A percentile compares a stretch with the other conserved stretches of the same genome.
Conservation (phyloP, 2,329 filamentous ascomycete species). For the Ilyonectria sp. region DNA sequence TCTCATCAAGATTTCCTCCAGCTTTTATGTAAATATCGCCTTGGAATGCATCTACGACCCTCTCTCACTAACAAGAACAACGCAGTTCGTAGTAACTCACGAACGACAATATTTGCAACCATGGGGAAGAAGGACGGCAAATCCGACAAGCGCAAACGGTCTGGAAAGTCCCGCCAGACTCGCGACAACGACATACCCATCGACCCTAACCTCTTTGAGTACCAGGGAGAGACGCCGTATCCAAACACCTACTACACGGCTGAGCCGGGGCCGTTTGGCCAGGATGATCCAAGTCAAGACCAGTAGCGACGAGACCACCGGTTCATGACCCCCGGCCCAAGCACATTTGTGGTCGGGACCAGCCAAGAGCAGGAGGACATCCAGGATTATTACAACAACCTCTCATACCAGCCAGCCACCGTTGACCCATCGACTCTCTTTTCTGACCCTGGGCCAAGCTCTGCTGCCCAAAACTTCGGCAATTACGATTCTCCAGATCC, state of each 20-base stretch:
- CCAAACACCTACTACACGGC: neutral
- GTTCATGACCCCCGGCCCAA: slow-evolving; percentile 28
- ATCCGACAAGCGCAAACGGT: slow-evolving; percentile 32
- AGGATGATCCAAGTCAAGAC: slow-evolving; percentile 38
- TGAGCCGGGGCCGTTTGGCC: slow-evolving; percentile 13
- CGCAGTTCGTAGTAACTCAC: neutral
- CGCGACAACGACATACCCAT: slow-evolving; percentile 33
- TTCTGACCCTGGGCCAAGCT: neutral
- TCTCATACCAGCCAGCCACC: neutral
- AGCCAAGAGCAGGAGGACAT: slow-evolving; percentile 36
- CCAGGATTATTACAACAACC: neutral
- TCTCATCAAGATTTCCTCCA: neutral
- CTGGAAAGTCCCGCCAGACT: slow-evolving; percentile 26
- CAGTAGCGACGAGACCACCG: slow-evolving; percentile 39
- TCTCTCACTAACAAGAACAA: neutral
- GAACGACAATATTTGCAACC: neutral
- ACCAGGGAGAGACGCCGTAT: neutral
- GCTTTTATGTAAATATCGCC: neutral
- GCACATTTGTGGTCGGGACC: slow-evolving; percentile 19
- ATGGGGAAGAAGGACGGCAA: slow-evolving; percentile 39
- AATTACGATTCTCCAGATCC: neutral
- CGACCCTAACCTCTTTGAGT: slow-evolving; percentile 22
- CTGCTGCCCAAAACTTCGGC: neutral
- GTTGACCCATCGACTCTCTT: slow-evolving; percentile 17
- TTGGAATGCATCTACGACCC: neutral